Conservation (phyloP, 805 yeast genomes). For the Cyberlindnera maritima region DNA sequence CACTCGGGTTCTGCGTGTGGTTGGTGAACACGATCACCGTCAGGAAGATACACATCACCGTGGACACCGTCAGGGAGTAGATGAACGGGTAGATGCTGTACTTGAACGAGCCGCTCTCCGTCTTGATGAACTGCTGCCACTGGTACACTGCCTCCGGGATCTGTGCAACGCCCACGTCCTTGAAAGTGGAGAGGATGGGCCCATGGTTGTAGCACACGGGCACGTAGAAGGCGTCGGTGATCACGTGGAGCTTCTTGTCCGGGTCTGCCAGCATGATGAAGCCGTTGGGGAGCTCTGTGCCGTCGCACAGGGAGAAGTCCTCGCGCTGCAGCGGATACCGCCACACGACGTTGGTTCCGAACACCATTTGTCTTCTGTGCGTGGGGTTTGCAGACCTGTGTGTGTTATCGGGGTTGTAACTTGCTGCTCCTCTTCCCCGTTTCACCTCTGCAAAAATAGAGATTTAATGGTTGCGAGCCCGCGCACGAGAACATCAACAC, state of each 20-base stretch:
- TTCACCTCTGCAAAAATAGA: no score
- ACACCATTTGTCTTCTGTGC: slow-evolving; percentile 16
- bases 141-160: slow-evolving; percentile 44
- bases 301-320: slow-evolving; percentile 32
- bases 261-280: slow-evolving; percentile 26
- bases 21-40: slow-evolving; percentile 65
- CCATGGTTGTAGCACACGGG: slow-evolving; percentile 33
- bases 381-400: background rate
- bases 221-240: slow-evolving; percentile 25
- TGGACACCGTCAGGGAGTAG: slow-evolving; percentile 60
- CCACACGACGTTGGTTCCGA: slow-evolving; percentile 32
- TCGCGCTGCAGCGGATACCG: slow-evolving; percentile 28
- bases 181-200: slow-evolving; percentile 37
- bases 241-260: slow-evolving; percentile 13
- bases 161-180: slow-evolving; percentile 24
- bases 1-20: slow-evolving; percentile 59
- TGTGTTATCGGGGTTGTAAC: background rate
- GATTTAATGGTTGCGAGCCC: background rate
- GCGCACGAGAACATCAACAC: background rate
- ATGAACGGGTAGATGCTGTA: slow-evolving; percentile 61
- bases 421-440: no score
- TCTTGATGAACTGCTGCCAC: slow-evolving; percentile 46
- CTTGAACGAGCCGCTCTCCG: slow-evolving; percentile 43
- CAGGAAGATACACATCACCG: slow-evolving; percentile 60
- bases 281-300: slow-evolving; percentile 32